phyloP scores from a whole-genome alignment of 1,284 basidiomycete genomes.

The Melanopsichium pennsylvanicum region DNA sequence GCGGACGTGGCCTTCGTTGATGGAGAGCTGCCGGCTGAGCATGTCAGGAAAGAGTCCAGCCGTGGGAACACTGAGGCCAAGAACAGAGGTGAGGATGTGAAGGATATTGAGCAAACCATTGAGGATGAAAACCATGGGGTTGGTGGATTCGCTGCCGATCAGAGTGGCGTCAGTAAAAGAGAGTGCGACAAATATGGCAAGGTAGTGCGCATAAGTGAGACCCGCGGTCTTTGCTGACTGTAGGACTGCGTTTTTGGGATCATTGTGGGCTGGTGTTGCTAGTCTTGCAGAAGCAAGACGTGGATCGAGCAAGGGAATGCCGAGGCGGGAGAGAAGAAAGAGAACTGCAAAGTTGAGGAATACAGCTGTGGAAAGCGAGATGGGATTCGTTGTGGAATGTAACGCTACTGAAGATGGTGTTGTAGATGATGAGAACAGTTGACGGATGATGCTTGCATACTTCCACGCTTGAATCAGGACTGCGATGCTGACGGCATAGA shows the following conservation, averaged over 20 bases:
- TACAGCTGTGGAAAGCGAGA: constrained; percentile 72
- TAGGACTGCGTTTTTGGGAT: constrained; percentile 76
- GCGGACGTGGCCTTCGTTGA: constrained; percentile 66
- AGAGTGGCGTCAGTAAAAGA: constrained; percentile 38
- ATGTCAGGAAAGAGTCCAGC: constrained; percentile 67
- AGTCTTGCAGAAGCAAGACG: constrained; percentile 72
- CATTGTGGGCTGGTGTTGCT: constrained; percentile 72
- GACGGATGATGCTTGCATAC: constrained; percentile 15
- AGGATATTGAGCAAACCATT: constrained; percentile 18
- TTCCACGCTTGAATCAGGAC: constrained; percentile 68
- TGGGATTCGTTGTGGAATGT: constrained; percentile 68
- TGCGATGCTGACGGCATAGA: constrained; percentile 69
- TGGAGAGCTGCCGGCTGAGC: constrained; percentile 68
- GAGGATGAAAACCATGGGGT: constrained; percentile 25
- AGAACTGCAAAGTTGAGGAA: constrained; percentile 69
- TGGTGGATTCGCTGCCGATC: constrained; percentile 24
- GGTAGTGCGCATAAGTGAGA: constrained; percentile 35
- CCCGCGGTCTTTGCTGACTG: constrained; percentile 68
- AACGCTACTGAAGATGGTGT: constrained; percentile 13
- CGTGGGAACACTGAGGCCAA: constrained; percentile 47
- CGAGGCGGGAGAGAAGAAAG: constrained; percentile 72
- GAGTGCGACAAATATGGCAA: constrained; percentile 37
- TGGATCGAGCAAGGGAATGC: constrained; percentile 80
- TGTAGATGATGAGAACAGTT: constrained; percentile 12
- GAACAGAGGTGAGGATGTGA: constrained; percentile 9